A percentile compares a stretch with the other conserved stretches of the same genome.
Conservation (phyloP, 805 yeast species). For the Pichia heedii region DNA sequence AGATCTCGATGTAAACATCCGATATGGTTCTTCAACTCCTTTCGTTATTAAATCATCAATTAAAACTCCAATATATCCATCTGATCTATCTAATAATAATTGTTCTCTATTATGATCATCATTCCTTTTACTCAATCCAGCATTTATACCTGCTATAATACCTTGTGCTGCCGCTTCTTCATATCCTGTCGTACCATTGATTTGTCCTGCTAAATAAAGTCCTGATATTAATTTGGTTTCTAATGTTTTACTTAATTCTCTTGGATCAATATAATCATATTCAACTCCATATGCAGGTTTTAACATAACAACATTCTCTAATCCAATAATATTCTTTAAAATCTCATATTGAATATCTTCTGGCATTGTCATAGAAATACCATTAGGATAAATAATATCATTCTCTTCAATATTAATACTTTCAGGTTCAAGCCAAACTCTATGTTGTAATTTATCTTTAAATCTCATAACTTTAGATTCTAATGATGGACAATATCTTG, state of each 20-base stretch:
- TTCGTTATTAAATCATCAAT: slow-evolving; percentile 91
- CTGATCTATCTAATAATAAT: slow-evolving; percentile 60
- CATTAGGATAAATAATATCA: slow-evolving; percentile 89
- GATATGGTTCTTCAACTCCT: slow-evolving; percentile 94
- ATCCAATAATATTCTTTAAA: slow-evolving; percentile 74
- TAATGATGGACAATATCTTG: slow-evolving; percentile 94
- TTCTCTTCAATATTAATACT: slow-evolving; percentile 55
- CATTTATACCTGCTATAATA: slow-evolving; percentile 88
- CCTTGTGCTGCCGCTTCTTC: slow-evolving; percentile 99
- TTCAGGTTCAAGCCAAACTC: slow-evolving; percentile 95
- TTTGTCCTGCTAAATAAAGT: slow-evolving; percentile 88
- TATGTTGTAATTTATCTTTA: slow-evolving; percentile 64
- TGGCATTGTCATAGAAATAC: slow-evolving; percentile 94
- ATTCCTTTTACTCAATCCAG: slow-evolving; percentile 50
- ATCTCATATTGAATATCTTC: slow-evolving; percentile 76
- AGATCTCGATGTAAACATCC: slow-evolving; percentile 96
- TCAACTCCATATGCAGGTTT: slow-evolving; percentile 99
- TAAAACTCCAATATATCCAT: slow-evolving; percentile 87
- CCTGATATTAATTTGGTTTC: slow-evolving; percentile 79
- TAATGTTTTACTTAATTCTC: slow-evolving; percentile 66
- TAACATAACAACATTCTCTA: slow-evolving; percentile 77
- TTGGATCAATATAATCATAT: slow-evolving; percentile 92
- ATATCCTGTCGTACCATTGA: slow-evolving; percentile 97
- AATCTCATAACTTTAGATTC: slow-evolving; percentile 83
- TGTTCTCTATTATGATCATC: slow-evolving; percentile 3